Conservation (phyloP, 139 green algal species). For the Mychonastes homosphaera region DNA sequence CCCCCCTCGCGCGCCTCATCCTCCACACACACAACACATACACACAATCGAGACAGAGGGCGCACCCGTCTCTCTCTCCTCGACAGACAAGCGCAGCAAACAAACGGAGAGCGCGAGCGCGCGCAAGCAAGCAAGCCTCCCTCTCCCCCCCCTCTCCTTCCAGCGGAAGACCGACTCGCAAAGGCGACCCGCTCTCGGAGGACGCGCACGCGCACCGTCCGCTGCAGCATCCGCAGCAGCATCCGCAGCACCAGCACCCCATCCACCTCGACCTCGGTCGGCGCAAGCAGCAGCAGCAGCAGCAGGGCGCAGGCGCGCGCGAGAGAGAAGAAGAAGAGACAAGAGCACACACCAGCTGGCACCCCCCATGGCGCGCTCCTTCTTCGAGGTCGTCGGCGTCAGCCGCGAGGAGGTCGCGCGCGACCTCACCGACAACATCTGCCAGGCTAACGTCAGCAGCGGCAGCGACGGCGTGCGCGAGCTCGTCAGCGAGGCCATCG, state of each 20-base stretch:
- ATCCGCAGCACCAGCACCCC: conserved; percentile 2
- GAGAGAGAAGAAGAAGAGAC: neutral
- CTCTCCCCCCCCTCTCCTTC: neutral
- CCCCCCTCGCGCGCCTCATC: no score
- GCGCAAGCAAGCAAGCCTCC: no score
- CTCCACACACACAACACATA: no score
- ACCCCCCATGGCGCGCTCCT: conserved; percentile 13
- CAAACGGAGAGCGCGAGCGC: neutral
- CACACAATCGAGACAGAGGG: no score
- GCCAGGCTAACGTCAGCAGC: conserved; percentile 13
- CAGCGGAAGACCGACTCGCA: neutral
- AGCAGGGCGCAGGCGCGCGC: neutral
- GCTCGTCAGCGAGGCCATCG: conserved; percentile 17
- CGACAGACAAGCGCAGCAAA: neutral
- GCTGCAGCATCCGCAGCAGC: conserved; percentile 7
- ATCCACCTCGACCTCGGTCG: neutral
- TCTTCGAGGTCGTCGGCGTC: conserved; percentile 11
- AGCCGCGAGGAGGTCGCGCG: neutral
- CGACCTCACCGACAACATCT: neutral
- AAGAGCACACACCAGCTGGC: conserved; percentile 14
- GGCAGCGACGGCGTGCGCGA: conserved; percentile 21
- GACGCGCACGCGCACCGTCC: neutral
- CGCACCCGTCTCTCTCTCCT: no score
- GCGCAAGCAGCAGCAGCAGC: neutral
- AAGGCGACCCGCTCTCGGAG: neutral